Base-by-base conservation (phyloP, 176 grass and related monocot genomes). In the Raddia guianensis region DNA sequence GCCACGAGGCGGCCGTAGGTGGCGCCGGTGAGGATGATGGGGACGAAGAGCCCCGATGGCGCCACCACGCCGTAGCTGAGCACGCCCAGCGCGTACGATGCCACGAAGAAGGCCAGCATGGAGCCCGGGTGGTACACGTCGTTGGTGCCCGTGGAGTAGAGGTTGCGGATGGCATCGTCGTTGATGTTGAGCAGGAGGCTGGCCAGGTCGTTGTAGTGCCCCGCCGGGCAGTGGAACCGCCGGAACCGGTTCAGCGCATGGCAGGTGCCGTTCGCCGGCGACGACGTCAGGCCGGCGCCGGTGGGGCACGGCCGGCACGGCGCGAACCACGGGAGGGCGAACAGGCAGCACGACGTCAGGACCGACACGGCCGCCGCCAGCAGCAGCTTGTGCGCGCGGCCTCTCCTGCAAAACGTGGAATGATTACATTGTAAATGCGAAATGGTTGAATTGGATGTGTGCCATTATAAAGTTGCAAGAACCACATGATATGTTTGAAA, bases 51-150 rank as follows among this genome's bases (percentile, higher is more conserved):
- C 9, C 95, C 95, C 0, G 93, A 94, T 21, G 95, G 95, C 7
- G 95, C 90, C 0, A 94, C 95, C 3, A 98, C 95, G 56, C 95
- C 95, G 72, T 98, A 98, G 81, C 95, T 98, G 19, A 98, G 84
- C 10, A 98, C 68, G 74, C 95, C 90, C 1, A 98, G 87, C 8
- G 73, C 73, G 63, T 98, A 98, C 5, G 95, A 93, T 5, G 95
- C 71, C 6, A 89, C 7, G 62, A 98, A 98, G 83, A 94, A 93
- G 5, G 79, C 48, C 56, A 88, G 1, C 83, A 98, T 89, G 57
- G 95, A 94, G 7, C 55, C 65, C 15, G 82, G 84, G 42, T 92
- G 92, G 86, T 94, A 94, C 21, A 91, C 75, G 85, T 98, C 90
- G 77, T 91, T 87, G 71, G 84, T 86, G 70, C 92, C 92, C 3